A percentile compares a stretch with the other conserved stretches of the same genome.
Evolutionary conservation across 2,329 filamentous ascomycete species (phyloP).

Genomic region (Botryotinia globosa): DNA sequence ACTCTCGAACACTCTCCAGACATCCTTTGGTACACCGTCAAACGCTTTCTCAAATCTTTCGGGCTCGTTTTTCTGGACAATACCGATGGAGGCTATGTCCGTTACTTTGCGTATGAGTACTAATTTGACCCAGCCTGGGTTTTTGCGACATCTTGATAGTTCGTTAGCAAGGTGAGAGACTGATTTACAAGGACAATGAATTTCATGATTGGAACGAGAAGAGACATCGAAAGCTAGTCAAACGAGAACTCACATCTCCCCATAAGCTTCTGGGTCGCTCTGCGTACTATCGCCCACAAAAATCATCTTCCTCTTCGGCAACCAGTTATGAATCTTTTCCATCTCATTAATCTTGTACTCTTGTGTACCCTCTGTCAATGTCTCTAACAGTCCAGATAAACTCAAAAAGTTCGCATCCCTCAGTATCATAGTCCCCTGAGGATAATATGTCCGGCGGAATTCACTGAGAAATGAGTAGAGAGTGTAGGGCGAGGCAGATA

Average conservation of each 20-base stretch:
- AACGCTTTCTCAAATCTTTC: constrained; percentile 83
- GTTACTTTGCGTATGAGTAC: constrained; percentile 85
- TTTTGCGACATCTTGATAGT: constrained; percentile 55
- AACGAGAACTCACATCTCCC: constrained; percentile 60
- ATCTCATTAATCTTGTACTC: constrained; percentile 84
- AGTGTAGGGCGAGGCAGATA: constrained; percentile 92
- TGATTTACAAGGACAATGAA: not conserved
- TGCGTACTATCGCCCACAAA: constrained; percentile 90
- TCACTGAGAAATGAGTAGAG: constrained; percentile 80
- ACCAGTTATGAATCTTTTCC: constrained; percentile 71
- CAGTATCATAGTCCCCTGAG: constrained; percentile 75
- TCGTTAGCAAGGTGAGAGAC: constrained; percentile 14
- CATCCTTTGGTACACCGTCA: constrained; percentile 61
- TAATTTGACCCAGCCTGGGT: constrained; percentile 73
- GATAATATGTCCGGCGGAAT: constrained; percentile 71
- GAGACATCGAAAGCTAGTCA: not conserved
- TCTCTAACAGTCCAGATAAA: constrained; percentile 72
- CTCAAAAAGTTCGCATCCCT: constrained; percentile 86
- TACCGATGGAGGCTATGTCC: constrained; percentile 66
- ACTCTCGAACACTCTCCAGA: constrained; percentile 82
- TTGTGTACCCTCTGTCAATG: constrained; percentile 75
- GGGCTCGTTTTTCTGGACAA: constrained; percentile 70
- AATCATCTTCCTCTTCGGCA: constrained; percentile 76
- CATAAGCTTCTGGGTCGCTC: constrained; percentile 86
- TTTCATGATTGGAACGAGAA: not conserved